A percentile compares a stretch with the other conserved stretches of the same genome.
phyloP scores from a whole-genome alignment of 2,329 filamentous ascomycete genomes.

The Emergomyces africanus region DNA sequence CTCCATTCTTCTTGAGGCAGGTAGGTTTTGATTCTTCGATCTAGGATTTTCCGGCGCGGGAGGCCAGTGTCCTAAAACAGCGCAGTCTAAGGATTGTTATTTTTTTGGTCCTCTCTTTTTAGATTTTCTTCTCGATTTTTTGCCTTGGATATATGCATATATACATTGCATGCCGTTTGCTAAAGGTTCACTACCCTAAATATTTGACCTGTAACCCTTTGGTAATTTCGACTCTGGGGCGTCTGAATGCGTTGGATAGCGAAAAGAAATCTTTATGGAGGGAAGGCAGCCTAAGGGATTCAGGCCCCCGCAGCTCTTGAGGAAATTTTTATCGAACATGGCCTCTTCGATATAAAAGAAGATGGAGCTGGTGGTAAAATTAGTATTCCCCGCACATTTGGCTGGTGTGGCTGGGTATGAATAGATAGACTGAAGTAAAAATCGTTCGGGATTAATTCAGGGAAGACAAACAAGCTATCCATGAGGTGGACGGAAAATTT shows the following conservation, averaged over 20 bases:
- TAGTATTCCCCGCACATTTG: neutral
- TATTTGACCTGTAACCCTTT: neutral
- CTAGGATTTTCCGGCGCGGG: neutral
- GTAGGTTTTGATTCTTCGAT: neutral
- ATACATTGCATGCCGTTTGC: neutral
- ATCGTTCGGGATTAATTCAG: too few relatives aligned
- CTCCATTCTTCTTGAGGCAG: neutral
- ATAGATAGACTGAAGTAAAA: too few relatives aligned
- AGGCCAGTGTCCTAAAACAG: neutral
- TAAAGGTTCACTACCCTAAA: neutral
- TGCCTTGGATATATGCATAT: neutral
- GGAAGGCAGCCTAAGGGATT: neutral
- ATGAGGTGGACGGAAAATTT: neutral
- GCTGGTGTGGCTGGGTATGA: neutral
- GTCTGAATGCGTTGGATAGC: neutral
- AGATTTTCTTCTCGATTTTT: neutral
- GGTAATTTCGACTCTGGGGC: neutral
- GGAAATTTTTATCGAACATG: neutral
- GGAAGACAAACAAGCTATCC: neutral
- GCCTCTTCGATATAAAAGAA: neutral
- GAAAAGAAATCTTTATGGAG: neutral
- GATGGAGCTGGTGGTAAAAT: neutral
- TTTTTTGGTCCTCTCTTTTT: neutral
- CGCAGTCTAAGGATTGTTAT: neutral
- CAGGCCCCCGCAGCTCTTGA: neutral